phyloP scores from a whole-genome alignment of 202 grass and related monocot species.

The Carex arenaria region DNA sequence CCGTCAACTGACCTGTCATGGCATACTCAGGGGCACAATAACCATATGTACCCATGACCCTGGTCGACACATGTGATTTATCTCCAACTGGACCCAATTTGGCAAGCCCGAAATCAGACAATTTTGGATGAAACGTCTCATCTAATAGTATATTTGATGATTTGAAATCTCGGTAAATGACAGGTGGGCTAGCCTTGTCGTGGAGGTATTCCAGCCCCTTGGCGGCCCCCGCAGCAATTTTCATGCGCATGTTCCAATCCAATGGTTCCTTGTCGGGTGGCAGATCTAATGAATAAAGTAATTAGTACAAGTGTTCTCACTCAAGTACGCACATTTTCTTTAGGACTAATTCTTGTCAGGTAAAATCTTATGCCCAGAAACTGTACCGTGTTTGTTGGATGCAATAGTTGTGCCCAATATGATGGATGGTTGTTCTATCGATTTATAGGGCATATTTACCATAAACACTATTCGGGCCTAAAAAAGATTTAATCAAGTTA shows the following conservation, averaged over 20 bases:
- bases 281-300: slow-evolving; percentile 42
- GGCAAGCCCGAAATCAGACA: slow-evolving; percentile 87
- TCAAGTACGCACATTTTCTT: background rate
- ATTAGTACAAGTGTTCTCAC: background rate
- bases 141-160: slow-evolving; percentile 83
- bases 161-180: slow-evolving; percentile 91
- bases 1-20: slow-evolving; percentile 80
- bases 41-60: slow-evolving; percentile 90
- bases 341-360: background rate
- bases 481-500: background rate
- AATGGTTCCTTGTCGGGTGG: slow-evolving; percentile 71
- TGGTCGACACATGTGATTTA: slow-evolving; percentile 78
- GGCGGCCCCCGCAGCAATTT: slow-evolving; percentile 85
- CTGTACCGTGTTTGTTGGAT: background rate
- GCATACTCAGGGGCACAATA: slow-evolving; percentile 89
- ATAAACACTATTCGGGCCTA: background rate
- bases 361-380: background rate
- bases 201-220: slow-evolving; percentile 87
- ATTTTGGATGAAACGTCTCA: slow-evolving; percentile 65
- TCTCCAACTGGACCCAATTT: slow-evolving; percentile 87
- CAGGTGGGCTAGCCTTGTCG: slow-evolving; percentile 82
- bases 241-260: slow-evolving; percentile 84
- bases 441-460: background rate
- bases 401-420: background rate
- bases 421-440: background rate